phyloP scores from a whole-genome alignment of 2,329 filamentous ascomycete species.

The Sarocladium oryzae region DNA sequence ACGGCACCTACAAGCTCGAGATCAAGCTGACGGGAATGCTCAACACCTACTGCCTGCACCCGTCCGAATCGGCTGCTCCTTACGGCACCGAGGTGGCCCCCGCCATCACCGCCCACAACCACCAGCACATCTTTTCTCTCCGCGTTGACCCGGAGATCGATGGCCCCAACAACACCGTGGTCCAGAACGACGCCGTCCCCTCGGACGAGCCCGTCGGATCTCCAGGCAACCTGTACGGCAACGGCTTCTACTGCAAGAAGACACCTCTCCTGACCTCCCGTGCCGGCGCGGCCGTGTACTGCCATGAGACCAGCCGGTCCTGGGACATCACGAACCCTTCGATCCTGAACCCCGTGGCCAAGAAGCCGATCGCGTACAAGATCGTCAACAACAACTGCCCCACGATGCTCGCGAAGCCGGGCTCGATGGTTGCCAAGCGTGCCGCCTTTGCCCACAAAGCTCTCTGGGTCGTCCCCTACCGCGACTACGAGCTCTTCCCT shows the following conservation, averaged over 20 bases:
- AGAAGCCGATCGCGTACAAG: conserved; percentile 39
- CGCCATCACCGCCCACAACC: conserved; percentile 30
- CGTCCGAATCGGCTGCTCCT: conserved; percentile 26
- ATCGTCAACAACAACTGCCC: conserved; percentile 12
- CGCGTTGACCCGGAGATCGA: conserved; percentile 57
- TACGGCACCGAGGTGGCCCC: conserved; percentile 60
- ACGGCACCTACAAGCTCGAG: conserved; percentile 58
- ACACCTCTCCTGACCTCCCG: conserved; percentile 18
- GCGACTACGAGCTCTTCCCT: conserved; percentile 52
- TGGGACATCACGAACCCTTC: conserved; percentile 40
- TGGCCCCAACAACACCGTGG: conserved; percentile 42
- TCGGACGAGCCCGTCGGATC: conserved; percentile 59
- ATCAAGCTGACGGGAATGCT: conserved; percentile 39
- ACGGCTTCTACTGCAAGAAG: conserved; percentile 53
- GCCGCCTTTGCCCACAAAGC: conserved; percentile 53
- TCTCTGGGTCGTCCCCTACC: conserved; percentile 51
- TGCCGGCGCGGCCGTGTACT: conserved; percentile 18
- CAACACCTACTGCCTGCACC: conserved; percentile 35
- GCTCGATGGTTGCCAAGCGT: conserved; percentile 49
- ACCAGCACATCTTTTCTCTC: conserved; percentile 71
- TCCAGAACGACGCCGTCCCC: conserved; percentile 61
- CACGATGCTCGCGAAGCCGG: conserved; percentile 43
- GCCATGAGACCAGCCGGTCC: conserved; percentile 18
- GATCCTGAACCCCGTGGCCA: conserved; percentile 40
- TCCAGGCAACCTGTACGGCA: conserved; percentile 65